Conservation (phyloP, 768 basidiomycete species). For the Hygrophoropsis aurantiaca region DNA sequence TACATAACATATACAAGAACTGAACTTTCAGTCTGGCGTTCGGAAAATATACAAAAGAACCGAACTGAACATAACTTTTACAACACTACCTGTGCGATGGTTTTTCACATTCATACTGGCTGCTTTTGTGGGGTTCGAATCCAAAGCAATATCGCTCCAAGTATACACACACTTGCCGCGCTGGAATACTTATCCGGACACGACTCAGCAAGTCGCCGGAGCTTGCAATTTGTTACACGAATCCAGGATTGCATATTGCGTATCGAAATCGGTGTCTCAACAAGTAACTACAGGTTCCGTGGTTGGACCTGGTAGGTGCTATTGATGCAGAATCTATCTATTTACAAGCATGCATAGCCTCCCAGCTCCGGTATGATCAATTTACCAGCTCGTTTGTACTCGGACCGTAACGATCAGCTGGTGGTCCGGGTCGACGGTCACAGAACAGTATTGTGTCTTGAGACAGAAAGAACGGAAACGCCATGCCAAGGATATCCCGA, state of each 20-base stretch:
- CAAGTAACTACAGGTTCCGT: conserved; percentile 1
- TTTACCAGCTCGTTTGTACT: conserved; percentile 13
- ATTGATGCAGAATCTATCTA: conserved; percentile 11
- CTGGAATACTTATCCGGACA: conserved; percentile 18
- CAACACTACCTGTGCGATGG: conserved; percentile 7
- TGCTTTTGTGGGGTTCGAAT: conserved; percentile 4
- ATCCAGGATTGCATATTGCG: conserved; percentile 15
- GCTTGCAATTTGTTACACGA: conserved; percentile 12
- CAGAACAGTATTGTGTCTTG: too few species aligned
- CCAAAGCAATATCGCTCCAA: conserved; percentile 16
- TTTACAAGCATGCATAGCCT: conserved; percentile 24
- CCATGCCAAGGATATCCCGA: too few species aligned
- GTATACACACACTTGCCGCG: conserved; percentile 7
- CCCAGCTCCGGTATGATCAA: conserved; percentile 28
- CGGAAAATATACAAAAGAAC: too few species aligned
- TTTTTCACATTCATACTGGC: conserved; percentile 1
- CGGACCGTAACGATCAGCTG: conserved; percentile 8
- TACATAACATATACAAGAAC: too few species aligned
- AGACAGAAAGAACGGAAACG: too few species aligned
- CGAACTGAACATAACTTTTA: too few species aligned
- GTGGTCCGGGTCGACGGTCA: too few species aligned
- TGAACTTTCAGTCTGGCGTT: conserved; percentile 26
- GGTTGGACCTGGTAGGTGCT: conserved; percentile 4
- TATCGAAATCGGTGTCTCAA: conserved; percentile 17
- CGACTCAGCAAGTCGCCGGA: background rate